phyloP scores from a whole-genome alignment of 148 eudicot species.

The Oxyria digyna region DNA sequence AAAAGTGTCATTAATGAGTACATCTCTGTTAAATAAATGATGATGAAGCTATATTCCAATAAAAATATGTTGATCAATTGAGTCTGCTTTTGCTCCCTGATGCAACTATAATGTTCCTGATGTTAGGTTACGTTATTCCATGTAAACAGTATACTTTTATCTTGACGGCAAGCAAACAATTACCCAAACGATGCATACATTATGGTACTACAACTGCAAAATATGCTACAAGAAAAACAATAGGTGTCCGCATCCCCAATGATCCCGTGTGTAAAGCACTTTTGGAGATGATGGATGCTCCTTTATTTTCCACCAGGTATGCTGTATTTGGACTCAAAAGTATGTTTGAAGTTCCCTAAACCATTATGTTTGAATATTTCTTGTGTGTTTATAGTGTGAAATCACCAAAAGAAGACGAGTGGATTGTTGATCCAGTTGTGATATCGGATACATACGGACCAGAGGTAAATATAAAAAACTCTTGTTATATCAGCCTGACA shows the following conservation, averaged over 20 bases:
- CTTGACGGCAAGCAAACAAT: conserved; percentile 71
- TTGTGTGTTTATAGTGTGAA: conserved; percentile 40
- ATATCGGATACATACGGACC: conserved; percentile 82
- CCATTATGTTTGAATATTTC: not conserved
- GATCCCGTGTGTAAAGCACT: conserved; percentile 71
- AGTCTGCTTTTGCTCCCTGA: conserved; percentile 5
- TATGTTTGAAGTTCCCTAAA: not conserved
- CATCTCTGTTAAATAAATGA: not conserved
- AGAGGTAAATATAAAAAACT: conserved; percentile 35
- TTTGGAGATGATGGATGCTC: conserved; percentile 58
- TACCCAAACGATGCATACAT: conserved; percentile 65
- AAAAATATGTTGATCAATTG: not conserved
- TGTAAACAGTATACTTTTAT: conserved; percentile 75
- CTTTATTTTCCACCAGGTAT: conserved; percentile 81
- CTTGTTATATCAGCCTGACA: no score
- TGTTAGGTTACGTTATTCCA: not conserved
- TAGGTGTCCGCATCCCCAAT: conserved; percentile 86
- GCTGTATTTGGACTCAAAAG: not conserved
- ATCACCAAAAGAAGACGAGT: conserved; percentile 55
- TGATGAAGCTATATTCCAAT: not conserved
- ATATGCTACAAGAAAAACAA: conserved; percentile 50
- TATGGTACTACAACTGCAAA: conserved; percentile 50
- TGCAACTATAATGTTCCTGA: not conserved
- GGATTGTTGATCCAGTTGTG: conserved; percentile 76
- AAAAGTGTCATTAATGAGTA: not conserved